Conservation (phyloP, 768 basidiomycete genomes). For the Pleurotus sapidus region DNA sequence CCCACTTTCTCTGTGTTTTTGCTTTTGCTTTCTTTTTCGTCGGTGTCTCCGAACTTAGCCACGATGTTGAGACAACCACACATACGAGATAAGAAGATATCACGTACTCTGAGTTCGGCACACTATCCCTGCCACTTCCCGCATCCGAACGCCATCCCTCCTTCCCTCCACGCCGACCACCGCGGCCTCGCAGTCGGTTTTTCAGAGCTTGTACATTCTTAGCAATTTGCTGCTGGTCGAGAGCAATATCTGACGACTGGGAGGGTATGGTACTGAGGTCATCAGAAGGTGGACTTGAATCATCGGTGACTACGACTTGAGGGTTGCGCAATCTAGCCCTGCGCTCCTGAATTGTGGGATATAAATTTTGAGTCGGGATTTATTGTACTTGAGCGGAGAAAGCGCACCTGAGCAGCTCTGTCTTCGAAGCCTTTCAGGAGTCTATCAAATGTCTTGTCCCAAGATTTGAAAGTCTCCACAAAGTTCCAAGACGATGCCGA, state of each 20-base stretch:
- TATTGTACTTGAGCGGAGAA: not conserved
- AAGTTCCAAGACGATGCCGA: constrained; percentile 61
- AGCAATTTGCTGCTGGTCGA: constrained; percentile 89
- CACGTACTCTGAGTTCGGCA: constrained; percentile 70
- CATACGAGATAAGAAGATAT: constrained; percentile 1
- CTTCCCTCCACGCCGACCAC: constrained; percentile 53
- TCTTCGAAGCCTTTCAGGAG: constrained; percentile 72
- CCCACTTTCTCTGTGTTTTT: constrained; percentile 91
- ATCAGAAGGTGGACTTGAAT: constrained; percentile 53
- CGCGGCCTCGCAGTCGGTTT: constrained; percentile 74
- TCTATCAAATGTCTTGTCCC: constrained; percentile 81
- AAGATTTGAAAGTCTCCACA: constrained; percentile 65
- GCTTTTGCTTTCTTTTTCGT: constrained; percentile 59
- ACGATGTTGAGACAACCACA: not conserved
- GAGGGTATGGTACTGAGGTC: constrained; percentile 56
- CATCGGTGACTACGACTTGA: constrained; percentile 29
- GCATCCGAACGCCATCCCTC: constrained; percentile 42
- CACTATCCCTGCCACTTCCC: constrained; percentile 59
- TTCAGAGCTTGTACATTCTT: constrained; percentile 91
- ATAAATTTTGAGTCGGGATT: not conserved
- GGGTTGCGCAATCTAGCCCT: constrained; percentile 56
- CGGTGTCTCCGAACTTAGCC: constrained; percentile 56
- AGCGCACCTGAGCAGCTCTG: constrained; percentile 62
- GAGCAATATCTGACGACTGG: constrained; percentile 45
- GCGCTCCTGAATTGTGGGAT: constrained; percentile 51